Evolutionary conservation across 2,329 filamentous ascomycete species (phyloP).

Genomic region (Dothidotthia symphoricarpi): DNA sequence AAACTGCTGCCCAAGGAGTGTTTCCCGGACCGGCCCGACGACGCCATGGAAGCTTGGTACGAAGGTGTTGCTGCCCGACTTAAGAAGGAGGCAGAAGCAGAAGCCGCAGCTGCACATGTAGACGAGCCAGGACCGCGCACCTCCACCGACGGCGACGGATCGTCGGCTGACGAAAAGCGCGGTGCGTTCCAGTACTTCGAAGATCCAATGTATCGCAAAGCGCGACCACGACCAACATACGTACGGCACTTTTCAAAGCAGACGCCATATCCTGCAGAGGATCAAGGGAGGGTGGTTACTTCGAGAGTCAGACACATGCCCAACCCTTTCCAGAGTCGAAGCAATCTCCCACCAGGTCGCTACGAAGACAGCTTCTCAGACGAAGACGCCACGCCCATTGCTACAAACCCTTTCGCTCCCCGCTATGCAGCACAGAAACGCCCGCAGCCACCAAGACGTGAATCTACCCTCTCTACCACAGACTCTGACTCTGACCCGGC

Average conservation of each 20-base stretch:
- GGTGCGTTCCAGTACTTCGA: conserved; percentile 51
- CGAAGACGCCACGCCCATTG: conserved; percentile 32
- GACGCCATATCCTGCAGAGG: conserved; percentile 28
- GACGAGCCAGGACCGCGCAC: conserved; percentile 28
- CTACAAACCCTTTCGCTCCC: conserved; percentile 15
- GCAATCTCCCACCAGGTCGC: conserved; percentile 24
- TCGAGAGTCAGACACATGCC: conserved; percentile 38
- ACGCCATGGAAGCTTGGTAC: conserved; percentile 84
- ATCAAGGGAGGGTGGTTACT: conserved; percentile 28
- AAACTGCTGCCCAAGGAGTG: conserved; percentile 63
- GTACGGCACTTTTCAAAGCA: conserved; percentile 42
- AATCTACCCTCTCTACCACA: conserved; percentile 36
- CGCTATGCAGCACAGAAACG: conserved; percentile 32
- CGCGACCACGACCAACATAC: conserved; percentile 45
- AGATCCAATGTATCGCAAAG: conserved; percentile 50
- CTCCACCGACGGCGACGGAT: conserved; percentile 39
- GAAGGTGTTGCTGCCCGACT: conserved; percentile 70
- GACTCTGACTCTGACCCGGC: conserved; percentile 36
- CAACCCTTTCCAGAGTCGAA: conserved; percentile 33
- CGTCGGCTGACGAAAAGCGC: conserved; percentile 44
- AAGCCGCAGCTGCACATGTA: conserved; percentile 23
- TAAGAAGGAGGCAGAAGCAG: conserved; percentile 57
- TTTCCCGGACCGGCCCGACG: conserved; percentile 71
- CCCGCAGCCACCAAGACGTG: conserved; percentile 32
- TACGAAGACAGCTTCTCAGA: conserved; percentile 32